Base-by-base conservation (phyloP, 495 filamentous ascomycete genomes). In the Aspergillus heteromorphus region DNA sequence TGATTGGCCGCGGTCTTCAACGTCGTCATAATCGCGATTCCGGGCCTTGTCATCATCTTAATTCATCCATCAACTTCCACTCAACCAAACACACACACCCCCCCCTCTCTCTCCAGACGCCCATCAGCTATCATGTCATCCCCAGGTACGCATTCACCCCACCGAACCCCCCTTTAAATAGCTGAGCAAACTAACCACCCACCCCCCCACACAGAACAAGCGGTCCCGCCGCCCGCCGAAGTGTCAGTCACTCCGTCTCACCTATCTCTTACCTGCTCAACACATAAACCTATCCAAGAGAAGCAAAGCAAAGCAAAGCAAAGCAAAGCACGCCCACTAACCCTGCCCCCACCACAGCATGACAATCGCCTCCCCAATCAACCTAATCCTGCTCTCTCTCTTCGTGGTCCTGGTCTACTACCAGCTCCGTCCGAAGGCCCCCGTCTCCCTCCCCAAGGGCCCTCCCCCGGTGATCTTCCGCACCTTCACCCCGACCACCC, bases 401-500 rank as follows among this genome's bases (percentile, higher is more conserved):
- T 80, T 89, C 62, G 60, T 86, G 49, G 79, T 89, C 66, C 77
- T 89, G 17, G 67, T 85, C 53, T 93, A 90, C 76, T 67, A 77
- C 53, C 79, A 86, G 57, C 76, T 87, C 61, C 82, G 84, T 43
- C 85, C 87, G 17, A 67, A 81, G 43, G 74, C 80, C 4, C 68
- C 79, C 42, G 65, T 80, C 43, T 70, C 77, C 0, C 83, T 92
- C 47, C 87, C 88, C 48, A 81, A 83, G 53, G 73, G 82, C 21
- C 85, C 91, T 2, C 74, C 89, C 25, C 82, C 88, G 2, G 74
- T 86, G 57, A 89, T 97, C 63, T 97, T 96, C 84, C 80, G 81
- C 51, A 92, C 86, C 63, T 98, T 96, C 77, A 95, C 87, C 19
- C 93, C 93, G 13, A 86, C 79, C 31, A 88, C 87, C 1, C 80